Base-by-base conservation (phyloP, 805 yeast species). In the Saccharomycopsis vini region DNA sequence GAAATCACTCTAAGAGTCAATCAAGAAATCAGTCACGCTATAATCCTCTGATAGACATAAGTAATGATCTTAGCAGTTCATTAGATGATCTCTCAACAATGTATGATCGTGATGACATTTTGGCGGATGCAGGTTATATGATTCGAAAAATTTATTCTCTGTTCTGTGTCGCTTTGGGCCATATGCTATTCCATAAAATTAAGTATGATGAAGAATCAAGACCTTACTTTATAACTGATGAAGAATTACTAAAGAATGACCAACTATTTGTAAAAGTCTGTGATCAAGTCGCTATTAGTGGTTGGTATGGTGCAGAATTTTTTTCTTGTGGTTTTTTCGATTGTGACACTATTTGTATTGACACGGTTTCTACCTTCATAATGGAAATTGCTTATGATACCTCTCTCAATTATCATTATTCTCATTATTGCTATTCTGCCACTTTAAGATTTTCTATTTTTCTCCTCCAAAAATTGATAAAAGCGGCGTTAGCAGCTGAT, bases 271-370 rank as follows among this genome's bases (percentile, higher is more conserved):
- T 24, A 12, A 10, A 37, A 20, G 10, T 16, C 5, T n/a, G 22
- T 13, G 18, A 22, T 18, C 16, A n/a, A 37, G 4, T 26, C 4
- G 13, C 33, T 16, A 12, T 10, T 13, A 16, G 26, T 12, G 42
- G 33, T 19, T n/a, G 18, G 12, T 30, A 15, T 3, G 9, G 39
- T 19, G n/a, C 23, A 15, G 36, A 39, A 16, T 7, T 34, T 9
- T 16, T 24, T 16, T 4, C 26, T 3, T 37, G 26, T 10, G 43
- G 40, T 3, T 9, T 44, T 5, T 34, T 35, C 22, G 43, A 34
- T 21, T 34, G 33, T 30, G 40, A 39, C n/a, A 10, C 12, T 16
- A 32, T 20, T 15, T 39, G 36, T 33, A 20, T 18, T 16, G 36
- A 36, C 16, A 3, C 5, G n/a, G 13, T 21, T 19, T 3, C 22